Percentiles rank a stretch among this genome's conserved stretches.
Conservation (phyloP, 2,329 filamentous ascomycete species). For the Cryphonectria nitschkei region DNA sequence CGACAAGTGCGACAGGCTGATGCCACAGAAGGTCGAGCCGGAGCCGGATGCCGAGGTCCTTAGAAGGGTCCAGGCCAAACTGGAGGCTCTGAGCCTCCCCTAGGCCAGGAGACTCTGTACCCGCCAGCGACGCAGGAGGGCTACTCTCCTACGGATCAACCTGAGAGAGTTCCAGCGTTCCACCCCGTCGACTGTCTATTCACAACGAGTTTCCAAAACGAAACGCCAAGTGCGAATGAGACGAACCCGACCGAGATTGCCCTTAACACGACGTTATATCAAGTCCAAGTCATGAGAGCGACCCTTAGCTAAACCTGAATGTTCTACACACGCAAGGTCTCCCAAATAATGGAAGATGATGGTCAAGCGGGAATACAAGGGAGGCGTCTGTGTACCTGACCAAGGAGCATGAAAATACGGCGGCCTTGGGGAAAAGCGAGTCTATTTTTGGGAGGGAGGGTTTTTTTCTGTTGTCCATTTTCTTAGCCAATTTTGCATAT, state of each 20-base stretch:
- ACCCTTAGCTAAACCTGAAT: not conserved
- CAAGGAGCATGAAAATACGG: not conserved
- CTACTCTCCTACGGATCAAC: not conserved
- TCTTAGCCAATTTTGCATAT: slow-evolving; percentile 10
- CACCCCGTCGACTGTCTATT: not conserved
- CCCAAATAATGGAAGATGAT: not conserved
- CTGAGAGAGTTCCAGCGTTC: not conserved
- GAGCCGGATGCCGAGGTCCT: slow-evolving; percentile 65
- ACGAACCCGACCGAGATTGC: not conserved
- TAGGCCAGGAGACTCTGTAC: slow-evolving; percentile 2
- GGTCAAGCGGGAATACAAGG: not conserved
- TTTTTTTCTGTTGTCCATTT: not conserved
- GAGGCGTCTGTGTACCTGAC: not conserved
- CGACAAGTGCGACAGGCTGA: slow-evolving; percentile 59
- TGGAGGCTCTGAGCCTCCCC: slow-evolving; percentile 48
- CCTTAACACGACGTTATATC: not conserved
- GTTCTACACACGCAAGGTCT: not conserved
- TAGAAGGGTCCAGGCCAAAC: slow-evolving; percentile 58
- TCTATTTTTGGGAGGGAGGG: not conserved
- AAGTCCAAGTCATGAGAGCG: not conserved
- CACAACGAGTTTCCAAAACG: not conserved
- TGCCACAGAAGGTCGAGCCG: slow-evolving; percentile 63
- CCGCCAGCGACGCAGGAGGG: not conserved
- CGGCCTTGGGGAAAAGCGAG: not conserved
- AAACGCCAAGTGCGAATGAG: not conserved